phyloP scores from a whole-genome alignment of 352 stramenopile species.

The Halophytophthora batemanensis region DNA sequence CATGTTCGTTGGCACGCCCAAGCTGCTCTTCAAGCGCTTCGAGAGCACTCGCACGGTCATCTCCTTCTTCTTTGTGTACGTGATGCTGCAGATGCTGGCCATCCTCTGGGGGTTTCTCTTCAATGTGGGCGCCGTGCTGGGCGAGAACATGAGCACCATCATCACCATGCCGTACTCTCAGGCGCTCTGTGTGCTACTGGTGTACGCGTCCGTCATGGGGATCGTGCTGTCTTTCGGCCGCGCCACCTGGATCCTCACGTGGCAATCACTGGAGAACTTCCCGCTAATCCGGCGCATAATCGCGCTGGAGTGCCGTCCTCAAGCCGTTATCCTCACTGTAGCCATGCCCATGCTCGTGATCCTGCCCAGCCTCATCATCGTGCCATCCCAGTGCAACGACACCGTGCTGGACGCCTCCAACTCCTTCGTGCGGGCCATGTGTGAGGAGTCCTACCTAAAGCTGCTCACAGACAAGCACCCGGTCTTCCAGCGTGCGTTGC shows the following conservation, averaged over 20 bases:
- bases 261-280: constrained; percentile 86
- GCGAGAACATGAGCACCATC: constrained; percentile 86
- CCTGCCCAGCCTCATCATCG: constrained; percentile 70
- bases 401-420: constrained; percentile 22
- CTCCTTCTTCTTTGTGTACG: constrained; percentile 83
- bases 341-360: constrained; percentile 74
- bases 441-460: constrained; percentile 82
- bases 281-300: constrained; percentile 86
- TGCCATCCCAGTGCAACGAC: constrained; percentile 54
- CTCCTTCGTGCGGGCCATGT: constrained; percentile 52
- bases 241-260: constrained; percentile 86
- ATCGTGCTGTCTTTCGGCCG: constrained; percentile 83
- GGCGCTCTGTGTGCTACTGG: constrained; percentile 70
- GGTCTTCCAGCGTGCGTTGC: constrained; percentile 79
- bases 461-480: constrained; percentile 79
- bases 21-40: constrained; percentile 45
- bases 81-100: constrained; percentile 80
- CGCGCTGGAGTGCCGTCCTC: constrained; percentile 64
- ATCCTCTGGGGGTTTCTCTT: constrained; percentile 88
- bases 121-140: constrained; percentile 79
- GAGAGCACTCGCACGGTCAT: constrained; percentile 54
- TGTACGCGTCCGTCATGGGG: constrained; percentile 83
- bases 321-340: constrained; percentile 75
- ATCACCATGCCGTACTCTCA: constrained; percentile 76
- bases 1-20: constrained; percentile 57